Evolutionary conservation across 2,329 filamentous ascomycete species (phyloP), one percentile per base, ranked within the genome.

Genomic region (Fonsecaea erecta): DNA sequence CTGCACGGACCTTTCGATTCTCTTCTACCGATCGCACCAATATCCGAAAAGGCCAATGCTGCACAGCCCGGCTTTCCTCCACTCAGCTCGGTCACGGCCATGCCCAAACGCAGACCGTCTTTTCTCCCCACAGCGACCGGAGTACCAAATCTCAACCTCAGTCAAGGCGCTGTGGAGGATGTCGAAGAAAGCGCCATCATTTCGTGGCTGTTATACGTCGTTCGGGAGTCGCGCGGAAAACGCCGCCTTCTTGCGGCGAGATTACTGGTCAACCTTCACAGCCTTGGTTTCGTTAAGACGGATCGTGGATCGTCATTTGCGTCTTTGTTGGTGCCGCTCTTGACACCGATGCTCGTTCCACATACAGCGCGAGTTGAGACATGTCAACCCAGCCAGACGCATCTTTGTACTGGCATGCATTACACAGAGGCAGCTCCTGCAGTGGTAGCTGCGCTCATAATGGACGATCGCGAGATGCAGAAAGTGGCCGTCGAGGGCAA

Each of bases 401-500:
- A 62, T 32, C 34, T 66, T 8, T 58, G 52, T 35, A 75, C 75
- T 52, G 77, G 75, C 1, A 60, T 78, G 30, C 75, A 78, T 48
- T 77, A 80, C 12, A 72, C 78, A 12, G 79, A 80, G 24, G 86
- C 86, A 67, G 88, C 90, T 1, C 91, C 93, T 7, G 84, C 86
- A 1, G 85, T 96, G 11, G 82, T 98, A 61, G 91, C 92, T 16
- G 87, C 88, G 52, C 82, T 98, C 43, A 87, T 97, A 18, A 87
- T 88, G 28, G 91, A 95, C 73, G 92, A 89, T 74, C 87, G 90
- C 66, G 84, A 86, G 64, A 82, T 98, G 60, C 94, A 98, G 77
- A 90, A 89, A 72, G 88, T 92, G 40, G 92, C 93, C 0, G 89
- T 89, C 51, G 91, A 97, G 66, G 86, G 86, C 52, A 82, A 82